A percentile compares a stretch with the other conserved stretches of the same genome.
phyloP scores from a whole-genome alignment of 2,329 filamentous ascomycete species.

The Rutstroemia sp. region DNA sequence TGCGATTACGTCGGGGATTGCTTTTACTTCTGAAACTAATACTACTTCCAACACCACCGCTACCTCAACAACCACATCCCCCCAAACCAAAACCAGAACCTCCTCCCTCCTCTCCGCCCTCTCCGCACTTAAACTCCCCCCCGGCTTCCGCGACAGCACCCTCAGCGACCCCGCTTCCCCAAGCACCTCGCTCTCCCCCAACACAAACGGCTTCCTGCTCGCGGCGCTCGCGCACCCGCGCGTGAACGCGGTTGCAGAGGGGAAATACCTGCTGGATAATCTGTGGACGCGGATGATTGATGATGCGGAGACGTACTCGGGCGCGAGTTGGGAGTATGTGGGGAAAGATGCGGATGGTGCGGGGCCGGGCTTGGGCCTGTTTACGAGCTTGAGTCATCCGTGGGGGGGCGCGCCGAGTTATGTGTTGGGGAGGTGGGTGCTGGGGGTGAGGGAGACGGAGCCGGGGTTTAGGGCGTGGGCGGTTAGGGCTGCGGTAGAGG shows the following conservation, averaged over 20 bases:
- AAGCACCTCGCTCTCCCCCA: not conserved
- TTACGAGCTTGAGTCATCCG: slow-evolving; percentile 37
- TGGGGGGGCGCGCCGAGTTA: slow-evolving; percentile 41
- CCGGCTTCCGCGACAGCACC: not conserved
- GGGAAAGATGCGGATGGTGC: slow-evolving; percentile 13
- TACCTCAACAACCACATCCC: no score
- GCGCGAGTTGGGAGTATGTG: slow-evolving; percentile 40
- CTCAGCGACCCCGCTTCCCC: not conserved
- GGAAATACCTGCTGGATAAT: slow-evolving; percentile 28
- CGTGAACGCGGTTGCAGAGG: slow-evolving; percentile 8
- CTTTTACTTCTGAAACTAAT: not conserved
- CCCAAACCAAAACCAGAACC: not conserved
- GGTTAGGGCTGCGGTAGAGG: no score
- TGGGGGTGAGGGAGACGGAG: no score
- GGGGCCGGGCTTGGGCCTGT: slow-evolving; percentile 34
- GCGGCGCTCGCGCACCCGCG: not conserved
- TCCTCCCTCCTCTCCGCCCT: not conserved
- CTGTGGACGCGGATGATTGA: slow-evolving; percentile 38
- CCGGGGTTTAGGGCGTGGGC: rapidly evolving
- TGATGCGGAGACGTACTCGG: slow-evolving; percentile 31
- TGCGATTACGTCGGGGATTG: not conserved
- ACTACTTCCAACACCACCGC: no score
- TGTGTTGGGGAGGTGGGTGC: slow-evolving; percentile 23
- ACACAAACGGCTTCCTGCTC: not conserved
- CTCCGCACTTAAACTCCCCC: not conserved